Base-by-base conservation (phyloP, 75 land plant genomes). In the Gnetum montanum region DNA sequence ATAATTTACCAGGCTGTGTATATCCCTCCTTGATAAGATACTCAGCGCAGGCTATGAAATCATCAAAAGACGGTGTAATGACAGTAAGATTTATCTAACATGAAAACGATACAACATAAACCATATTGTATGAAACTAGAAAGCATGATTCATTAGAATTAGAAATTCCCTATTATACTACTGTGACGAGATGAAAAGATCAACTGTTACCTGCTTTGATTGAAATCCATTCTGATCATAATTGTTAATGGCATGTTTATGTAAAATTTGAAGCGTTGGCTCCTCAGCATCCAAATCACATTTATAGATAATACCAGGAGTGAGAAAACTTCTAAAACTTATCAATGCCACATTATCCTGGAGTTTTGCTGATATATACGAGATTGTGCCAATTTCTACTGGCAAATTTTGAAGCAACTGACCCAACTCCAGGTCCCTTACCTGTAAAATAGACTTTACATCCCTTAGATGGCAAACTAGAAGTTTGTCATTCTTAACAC, bases 1-100 rank as follows among this genome's bases (percentile, higher is more conserved):
- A 63, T 34, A 75, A 64, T 44, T 58, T 70, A 8, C 41, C 61
- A 22, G 69, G 58, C 50, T 71, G 64, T 18, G 79, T 75, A 50
- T 75, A 75, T 3, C 70, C 70, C 43, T 60, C 61, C 26, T 41
- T 40, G 15, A 75, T 61, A 46, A 75, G 58, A 48, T 34, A 75
- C 43, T 62, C 65, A 1, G 65, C 61, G 34, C 65, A 62, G 31
- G 65, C 20, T 20, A 55, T 20, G 30, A 62, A 62, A 22, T 62
- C 65, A 12, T 62, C 65, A 56, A 62, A 62, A 8, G 41, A 38
- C n/a, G n/a, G n/a, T n/a, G n/a, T n/a, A n/a, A n/a, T n/a, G n/a
- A n/a, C n/a, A n/a, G n/a, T n/a, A n/a, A n/a, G n/a, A n/a, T n/a
- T n/a, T n/a, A n/a, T n/a, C n/a, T n/a, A n/a, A n/a, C n/a, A n/a